These are phyloP conservation scores for Rhizopus stolonifer DNA, from an alignment of 371 early-diverging fungal genomes.

Conservation along the genomic window DNA sequence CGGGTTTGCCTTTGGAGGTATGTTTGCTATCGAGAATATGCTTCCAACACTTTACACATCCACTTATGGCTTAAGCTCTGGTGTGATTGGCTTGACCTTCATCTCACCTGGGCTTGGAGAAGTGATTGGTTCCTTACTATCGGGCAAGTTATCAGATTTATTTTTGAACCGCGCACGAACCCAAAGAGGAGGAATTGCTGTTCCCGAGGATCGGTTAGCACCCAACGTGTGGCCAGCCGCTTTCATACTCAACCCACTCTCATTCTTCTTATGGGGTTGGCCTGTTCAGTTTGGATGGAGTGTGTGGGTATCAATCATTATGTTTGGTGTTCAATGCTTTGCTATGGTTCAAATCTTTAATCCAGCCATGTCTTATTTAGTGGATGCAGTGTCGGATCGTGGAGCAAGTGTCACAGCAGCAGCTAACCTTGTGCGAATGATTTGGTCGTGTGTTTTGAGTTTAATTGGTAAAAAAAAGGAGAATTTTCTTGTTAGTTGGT, in stretches of 20 bases:
- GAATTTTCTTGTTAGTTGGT: conserved; percentile 4
- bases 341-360: conserved; percentile 59
- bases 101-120: conserved; percentile 55
- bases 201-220: conserved; percentile 59
- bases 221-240: conserved; percentile 57
- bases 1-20: conserved; percentile 58
- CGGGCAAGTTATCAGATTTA: conserved; percentile 53
- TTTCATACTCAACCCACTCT: conserved; percentile 52
- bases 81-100: conserved; percentile 41
- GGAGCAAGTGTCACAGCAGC: conserved; percentile 63
- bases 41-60: conserved; percentile 37
- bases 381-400: conserved; percentile 58
- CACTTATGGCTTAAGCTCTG: conserved; percentile 34
- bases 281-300: conserved; percentile 50
- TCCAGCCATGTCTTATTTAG: conserved; percentile 53
- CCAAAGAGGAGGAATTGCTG: conserved; percentile 46
- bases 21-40: conserved; percentile 55
- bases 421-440: conserved; percentile 57
- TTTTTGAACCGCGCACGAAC: conserved; percentile 43
- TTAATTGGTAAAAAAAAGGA: conserved; percentile 42
- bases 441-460: conserved; percentile 55
- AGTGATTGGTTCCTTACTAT: conserved; percentile 53
- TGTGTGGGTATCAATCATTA: conserved; percentile 55
- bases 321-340: conserved; percentile 59
- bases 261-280: conserved; percentile 61